phyloP scores from a whole-genome alignment of 495 filamentous ascomycete species.

The Penicillium antarcticum region DNA sequence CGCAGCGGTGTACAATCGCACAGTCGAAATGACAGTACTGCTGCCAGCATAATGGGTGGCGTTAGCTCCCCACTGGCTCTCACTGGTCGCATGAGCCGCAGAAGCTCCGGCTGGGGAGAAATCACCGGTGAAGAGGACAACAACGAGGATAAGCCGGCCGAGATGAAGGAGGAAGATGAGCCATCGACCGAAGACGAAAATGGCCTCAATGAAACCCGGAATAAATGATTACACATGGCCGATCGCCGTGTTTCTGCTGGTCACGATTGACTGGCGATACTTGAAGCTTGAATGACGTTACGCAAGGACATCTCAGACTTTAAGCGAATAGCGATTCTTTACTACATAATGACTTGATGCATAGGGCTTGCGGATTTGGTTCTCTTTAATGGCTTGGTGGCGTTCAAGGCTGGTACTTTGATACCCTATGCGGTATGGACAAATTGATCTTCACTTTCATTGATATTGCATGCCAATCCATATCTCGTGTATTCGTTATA shows the following conservation, averaged over 20 bases:
- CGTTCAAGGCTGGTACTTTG: slow-evolving; percentile 18
- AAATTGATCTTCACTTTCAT: slow-evolving; percentile 8
- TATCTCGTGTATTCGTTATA: slow-evolving; percentile 8
- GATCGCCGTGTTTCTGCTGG: not conserved
- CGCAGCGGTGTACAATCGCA: slow-evolving; percentile 76
- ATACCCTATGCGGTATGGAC: slow-evolving; percentile 26
- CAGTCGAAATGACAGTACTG: slow-evolving; percentile 75
- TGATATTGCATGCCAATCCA: slow-evolving; percentile 11
- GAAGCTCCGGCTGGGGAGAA: slow-evolving; percentile 63
- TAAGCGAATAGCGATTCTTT: slow-evolving; percentile 7
- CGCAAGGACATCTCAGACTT: slow-evolving; percentile 6
- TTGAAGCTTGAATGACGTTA: slow-evolving; percentile 16
- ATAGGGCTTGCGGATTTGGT: slow-evolving; percentile 12
- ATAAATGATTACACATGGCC: slow-evolving; percentile 1
- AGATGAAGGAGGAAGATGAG: slow-evolving; percentile 13
- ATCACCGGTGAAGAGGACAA: slow-evolving; percentile 45
- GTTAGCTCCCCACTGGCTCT: slow-evolving; percentile 56
- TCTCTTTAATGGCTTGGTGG: slow-evolving; percentile 14
- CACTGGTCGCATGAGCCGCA: slow-evolving; percentile 52
- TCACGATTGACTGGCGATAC: not conserved
- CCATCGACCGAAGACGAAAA: not conserved
- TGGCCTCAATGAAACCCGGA: slow-evolving; percentile 11
- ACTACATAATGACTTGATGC: slow-evolving; percentile 26
- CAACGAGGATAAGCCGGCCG: slow-evolving; percentile 27
- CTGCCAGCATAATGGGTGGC: slow-evolving; percentile 64